These are phyloP conservation scores for Liriodendron chinense DNA, from an alignment of 164 flowering plant genomes.

Conservation along the genomic window DNA sequence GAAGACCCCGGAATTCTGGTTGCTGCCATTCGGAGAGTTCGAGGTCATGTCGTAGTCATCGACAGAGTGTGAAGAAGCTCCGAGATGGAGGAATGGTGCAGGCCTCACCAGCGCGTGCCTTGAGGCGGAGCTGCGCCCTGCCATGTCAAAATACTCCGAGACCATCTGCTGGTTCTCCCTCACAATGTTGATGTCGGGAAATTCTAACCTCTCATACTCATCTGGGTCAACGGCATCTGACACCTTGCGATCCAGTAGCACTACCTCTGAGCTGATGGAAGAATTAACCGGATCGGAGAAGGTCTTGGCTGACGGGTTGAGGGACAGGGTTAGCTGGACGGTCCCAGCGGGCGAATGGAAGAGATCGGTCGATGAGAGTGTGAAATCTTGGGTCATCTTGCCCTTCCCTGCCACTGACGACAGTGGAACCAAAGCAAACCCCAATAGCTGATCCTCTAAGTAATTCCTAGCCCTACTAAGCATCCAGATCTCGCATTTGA, in stretches of 20 bases:
- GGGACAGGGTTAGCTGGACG: conserved; percentile 49
- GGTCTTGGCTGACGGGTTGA: conserved; percentile 18
- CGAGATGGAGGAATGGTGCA: conserved; percentile 64
- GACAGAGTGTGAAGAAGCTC: conserved; percentile 36
- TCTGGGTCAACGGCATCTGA: conserved; percentile 43
- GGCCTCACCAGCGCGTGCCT: conserved; percentile 27
- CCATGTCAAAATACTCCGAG: conserved; percentile 52
- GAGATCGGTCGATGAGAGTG: conserved; percentile 68
- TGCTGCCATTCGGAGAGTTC: conserved; percentile 47
- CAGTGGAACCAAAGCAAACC: conserved; percentile 76
- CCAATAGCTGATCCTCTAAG: conserved; percentile 89
- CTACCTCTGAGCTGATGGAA: conserved; percentile 66
- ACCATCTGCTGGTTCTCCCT: conserved; percentile 79
- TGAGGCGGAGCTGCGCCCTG: conserved; percentile 18
- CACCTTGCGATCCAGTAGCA: conserved; percentile 47
- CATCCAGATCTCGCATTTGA: conserved; percentile 98
- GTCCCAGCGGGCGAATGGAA: conserved; percentile 94
- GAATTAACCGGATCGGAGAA: conserved; percentile 30
- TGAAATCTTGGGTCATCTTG: conserved; percentile 60
- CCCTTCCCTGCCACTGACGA: conserved; percentile 54
- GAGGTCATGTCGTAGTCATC: conserved; percentile 61
- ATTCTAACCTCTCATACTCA: conserved; percentile 71
- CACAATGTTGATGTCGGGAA: conserved; percentile 65
- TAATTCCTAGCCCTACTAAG: conserved; percentile 67
- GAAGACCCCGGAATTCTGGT: conserved; percentile 47